phyloP scores from a whole-genome alignment of 768 basidiomycete species.

The Dentipellis fragilis region DNA sequence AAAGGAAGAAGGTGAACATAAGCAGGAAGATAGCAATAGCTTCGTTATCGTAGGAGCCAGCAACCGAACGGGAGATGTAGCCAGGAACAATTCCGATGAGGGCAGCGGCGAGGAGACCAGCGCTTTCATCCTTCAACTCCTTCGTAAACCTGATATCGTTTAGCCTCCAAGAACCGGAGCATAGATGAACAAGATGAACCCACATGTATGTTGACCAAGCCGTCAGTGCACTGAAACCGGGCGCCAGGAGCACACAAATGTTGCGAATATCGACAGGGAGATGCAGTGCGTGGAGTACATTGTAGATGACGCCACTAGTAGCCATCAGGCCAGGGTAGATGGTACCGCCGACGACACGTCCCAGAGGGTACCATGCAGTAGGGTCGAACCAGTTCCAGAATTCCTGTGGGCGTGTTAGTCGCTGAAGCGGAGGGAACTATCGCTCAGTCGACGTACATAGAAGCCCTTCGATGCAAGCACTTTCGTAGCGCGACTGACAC shows the following conservation, averaged over 20 bases:
- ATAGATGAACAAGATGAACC: neutral
- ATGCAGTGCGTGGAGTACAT: slow-evolving; percentile 74
- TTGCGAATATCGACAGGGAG: slow-evolving; percentile 97
- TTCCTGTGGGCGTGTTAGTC: slow-evolving; percentile 38
- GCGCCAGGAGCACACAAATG: slow-evolving; percentile 92
- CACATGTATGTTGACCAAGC: slow-evolving; percentile 96
- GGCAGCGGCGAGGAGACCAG: slow-evolving; percentile 92
- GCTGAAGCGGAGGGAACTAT: neutral
- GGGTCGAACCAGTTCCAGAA: slow-evolving; percentile 99
- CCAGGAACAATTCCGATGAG: slow-evolving; percentile 98
- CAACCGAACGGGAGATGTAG: slow-evolving; percentile 98
- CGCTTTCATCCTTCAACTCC: slow-evolving; percentile 91
- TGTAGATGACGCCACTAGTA: slow-evolving; percentile 96
- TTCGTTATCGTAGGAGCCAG: slow-evolving; percentile 99
- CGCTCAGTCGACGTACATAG: slow-evolving; percentile 53
- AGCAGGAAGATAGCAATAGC: slow-evolving; percentile 99
- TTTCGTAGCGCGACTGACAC: slow-evolving; percentile 76
- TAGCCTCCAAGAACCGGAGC: neutral
- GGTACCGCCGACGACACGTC: slow-evolving; percentile 96
- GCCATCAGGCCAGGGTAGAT: slow-evolving; percentile 99
- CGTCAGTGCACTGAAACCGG: slow-evolving; percentile 93
- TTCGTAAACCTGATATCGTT: slow-evolving; percentile 71
- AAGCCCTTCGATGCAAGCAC: slow-evolving; percentile 90
- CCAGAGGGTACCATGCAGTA: slow-evolving; percentile 98
- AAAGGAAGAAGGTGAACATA: slow-evolving; percentile 96